Base-by-base conservation (phyloP, 2,329 filamentous ascomycete genomes). In the Emergomyces orientalis region DNA sequence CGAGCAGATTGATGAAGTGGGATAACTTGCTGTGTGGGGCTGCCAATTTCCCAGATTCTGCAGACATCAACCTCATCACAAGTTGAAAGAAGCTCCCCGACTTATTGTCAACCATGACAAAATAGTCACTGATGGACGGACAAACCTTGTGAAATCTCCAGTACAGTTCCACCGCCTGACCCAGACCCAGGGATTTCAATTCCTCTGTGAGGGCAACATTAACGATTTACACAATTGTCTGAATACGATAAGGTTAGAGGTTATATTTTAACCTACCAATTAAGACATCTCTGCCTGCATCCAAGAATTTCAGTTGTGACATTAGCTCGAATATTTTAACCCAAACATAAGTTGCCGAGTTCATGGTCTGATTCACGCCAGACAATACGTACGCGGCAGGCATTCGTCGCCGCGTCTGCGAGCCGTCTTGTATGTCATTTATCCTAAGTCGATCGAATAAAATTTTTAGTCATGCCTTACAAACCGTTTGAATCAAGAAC, bases 381-480 rank as follows among this genome's bases (percentile, higher is more conserved):
- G 72, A 79, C 5, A 78, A 67, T 1, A 63, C 64, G 60, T 78
- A 76, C 0, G 73, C 66, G 0, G 75, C 63, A 14, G 76, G 74
- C 14, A 66, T 67, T 7, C 74, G 75, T 3, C 76, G 70, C 2
- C 77, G 68, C 0, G 76, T 63, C 2, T 62, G 37, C 0, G 76
- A 77, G 2, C 63, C 62, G 58, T 78, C 76, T 65, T 79, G 67
- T 30, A 78, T 69, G 63, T 78, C 77, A 61, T 78, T 77, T 2
- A 79, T 64, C 62, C 62, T 60, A 52, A 22, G n/a, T 47, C n/a
- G 22, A 4, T 37, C 34, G 52, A 49, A 8, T 25, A 27, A 37
- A 19, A n/a, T 32, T 37, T 22, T 27, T 3, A 41, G 13, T 41
- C 39, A 41, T 41, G 25, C 27, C 27, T 0, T 32, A 32, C 17